phyloP scores from a whole-genome alignment of 306 rosid species.

The Boehmeria nivea region DNA sequence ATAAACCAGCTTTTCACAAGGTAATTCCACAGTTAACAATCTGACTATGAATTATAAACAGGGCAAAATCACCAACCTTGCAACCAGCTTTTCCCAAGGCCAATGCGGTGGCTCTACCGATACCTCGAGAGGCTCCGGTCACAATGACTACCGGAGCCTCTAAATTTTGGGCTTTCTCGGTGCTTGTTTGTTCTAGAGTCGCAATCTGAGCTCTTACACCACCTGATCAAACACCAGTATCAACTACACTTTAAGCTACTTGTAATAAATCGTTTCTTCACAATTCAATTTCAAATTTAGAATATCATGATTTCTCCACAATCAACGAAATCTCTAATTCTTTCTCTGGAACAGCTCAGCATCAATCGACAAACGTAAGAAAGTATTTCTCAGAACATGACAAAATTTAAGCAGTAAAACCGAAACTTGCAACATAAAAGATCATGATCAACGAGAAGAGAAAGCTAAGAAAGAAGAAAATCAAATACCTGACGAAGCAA shows the following conservation, averaged over 20 bases:
- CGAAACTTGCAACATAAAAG: not conserved
- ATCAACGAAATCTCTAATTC: not conserved
- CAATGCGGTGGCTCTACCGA: slow-evolving; percentile 80
- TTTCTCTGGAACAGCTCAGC: not conserved
- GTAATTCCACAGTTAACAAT: no score
- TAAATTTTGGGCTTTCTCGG: slow-evolving; percentile 40
- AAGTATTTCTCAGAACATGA: not conserved
- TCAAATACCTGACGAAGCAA: slow-evolving; percentile 41
- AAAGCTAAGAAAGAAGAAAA: not conserved
- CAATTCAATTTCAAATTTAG: not conserved
- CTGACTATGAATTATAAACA: not conserved
- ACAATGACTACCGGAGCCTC: slow-evolving; percentile 85
- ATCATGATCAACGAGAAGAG: not conserved
- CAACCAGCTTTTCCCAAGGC: slow-evolving; percentile 89
- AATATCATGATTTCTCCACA: no score
- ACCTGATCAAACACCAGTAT: slow-evolving; percentile 33
- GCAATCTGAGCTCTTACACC: slow-evolving; percentile 75
- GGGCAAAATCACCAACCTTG: slow-evolving; percentile 50
- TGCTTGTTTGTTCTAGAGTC: slow-evolving; percentile 50
- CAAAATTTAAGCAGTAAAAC: not conserved
- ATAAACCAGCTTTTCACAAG: not conserved
- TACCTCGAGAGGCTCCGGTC: slow-evolving; percentile 95
- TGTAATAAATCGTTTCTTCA: not conserved
- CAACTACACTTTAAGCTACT: not conserved
- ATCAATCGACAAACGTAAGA: not conserved